Evolutionary conservation across 495 filamentous ascomycete species (phyloP).

Genomic region (Choiromyces venosus): DNA sequence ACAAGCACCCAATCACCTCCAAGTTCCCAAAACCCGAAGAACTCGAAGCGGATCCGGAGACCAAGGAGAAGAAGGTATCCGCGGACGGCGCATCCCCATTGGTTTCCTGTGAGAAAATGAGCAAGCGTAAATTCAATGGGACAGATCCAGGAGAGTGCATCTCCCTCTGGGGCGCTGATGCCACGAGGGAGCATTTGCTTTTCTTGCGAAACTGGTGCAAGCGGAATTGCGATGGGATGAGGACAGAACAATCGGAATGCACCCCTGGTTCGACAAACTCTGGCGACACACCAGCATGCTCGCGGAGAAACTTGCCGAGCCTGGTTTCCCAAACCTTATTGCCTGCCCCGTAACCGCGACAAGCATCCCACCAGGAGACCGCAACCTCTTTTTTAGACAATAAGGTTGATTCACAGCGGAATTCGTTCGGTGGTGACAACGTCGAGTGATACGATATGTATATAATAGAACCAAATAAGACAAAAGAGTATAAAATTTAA

Average conservation of each 20-base stretch:
- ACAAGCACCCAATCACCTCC: constrained; percentile 65
- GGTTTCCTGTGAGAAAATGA: constrained; percentile 83
- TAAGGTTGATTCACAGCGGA: too few species aligned
- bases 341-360: neutral
- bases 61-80: neutral
- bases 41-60: constrained; percentile 51
- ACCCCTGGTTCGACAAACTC: constrained; percentile 64
- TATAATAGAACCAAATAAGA: too few species aligned
- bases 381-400: too few species aligned
- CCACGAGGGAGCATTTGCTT: constrained; percentile 75
- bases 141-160: constrained; percentile 71
- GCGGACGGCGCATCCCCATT: constrained; percentile 48
- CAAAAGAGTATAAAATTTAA: too few species aligned
- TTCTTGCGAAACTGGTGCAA: constrained; percentile 85
- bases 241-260: constrained; percentile 69
- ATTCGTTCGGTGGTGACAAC: too few species aligned
- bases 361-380: neutral
- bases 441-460: too few species aligned
- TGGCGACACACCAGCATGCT: constrained; percentile 5
- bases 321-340: neutral
- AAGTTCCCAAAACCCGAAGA: constrained; percentile 73
- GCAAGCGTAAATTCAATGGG: constrained; percentile 86
- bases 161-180: constrained; percentile 70
- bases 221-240: constrained; percentile 80
- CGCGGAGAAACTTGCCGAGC: neutral